Conservation (phyloP, 2,329 filamentous ascomycete genomes). For the Pleoardoris graminearum region DNA sequence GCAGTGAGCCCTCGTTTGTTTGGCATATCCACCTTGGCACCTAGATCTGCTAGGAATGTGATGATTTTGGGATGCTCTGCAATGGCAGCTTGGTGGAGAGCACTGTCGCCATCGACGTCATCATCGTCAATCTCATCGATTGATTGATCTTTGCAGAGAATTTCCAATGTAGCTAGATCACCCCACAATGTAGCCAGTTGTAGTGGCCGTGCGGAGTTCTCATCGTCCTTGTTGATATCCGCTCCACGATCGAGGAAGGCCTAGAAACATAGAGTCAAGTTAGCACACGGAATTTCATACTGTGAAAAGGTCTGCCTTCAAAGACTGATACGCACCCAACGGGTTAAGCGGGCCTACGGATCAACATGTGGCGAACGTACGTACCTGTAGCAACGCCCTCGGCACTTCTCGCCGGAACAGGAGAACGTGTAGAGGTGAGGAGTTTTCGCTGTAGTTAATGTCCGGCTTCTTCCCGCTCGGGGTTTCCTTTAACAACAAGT, state of each 20-base stretch:
- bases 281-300: too few species aligned
- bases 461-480: not conserved
- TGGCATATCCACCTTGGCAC: slow-evolving; percentile 18
- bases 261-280: not conserved
- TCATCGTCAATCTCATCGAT: slow-evolving; percentile 19
- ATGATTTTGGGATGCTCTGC: slow-evolving; percentile 10
- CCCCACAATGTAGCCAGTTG: slow-evolving; percentile 6
- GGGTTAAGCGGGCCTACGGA: too few species aligned
- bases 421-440: not conserved
- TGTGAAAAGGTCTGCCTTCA: too few species aligned
- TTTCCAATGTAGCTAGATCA: slow-evolving; percentile 15
- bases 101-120: slow-evolving; percentile 13
- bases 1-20: slow-evolving; percentile 13
- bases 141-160: slow-evolving; percentile 7
- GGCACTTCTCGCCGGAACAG: not conserved
- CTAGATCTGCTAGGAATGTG: slow-evolving; percentile 9
- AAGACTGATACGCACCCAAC: too few species aligned
- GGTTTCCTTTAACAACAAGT: not conserved
- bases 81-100: slow-evolving; percentile 14
- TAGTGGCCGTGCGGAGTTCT: not conserved
- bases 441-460: not conserved
- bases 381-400: not conserved
- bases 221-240: slow-evolving; percentile 15
- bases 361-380: too few species aligned
- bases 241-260: slow-evolving; percentile 1